Evolutionary conservation across 202 grass and related monocot species (phyloP), one percentile per base, ranked within the genome.

Genomic region (Carex sylvatica): DNA sequence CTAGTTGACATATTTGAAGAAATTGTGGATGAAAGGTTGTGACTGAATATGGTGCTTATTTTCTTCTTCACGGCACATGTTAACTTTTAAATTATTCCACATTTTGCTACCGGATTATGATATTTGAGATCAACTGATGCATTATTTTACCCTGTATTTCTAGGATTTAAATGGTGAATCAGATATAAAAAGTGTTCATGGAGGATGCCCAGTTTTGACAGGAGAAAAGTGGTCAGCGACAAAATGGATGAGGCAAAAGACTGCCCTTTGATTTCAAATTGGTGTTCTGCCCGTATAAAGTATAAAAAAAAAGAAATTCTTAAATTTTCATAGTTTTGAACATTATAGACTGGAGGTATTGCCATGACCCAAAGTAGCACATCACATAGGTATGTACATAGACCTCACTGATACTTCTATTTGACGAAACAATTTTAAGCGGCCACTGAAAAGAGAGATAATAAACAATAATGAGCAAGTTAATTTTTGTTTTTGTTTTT

Each of bases 181-280:
- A 4, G 94, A 97, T 61, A 70, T 78, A 20, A 97, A 86, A 67
- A 97, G 94, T 71, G 54, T 97, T 66, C 94, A 97, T 72, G 86
- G 90, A 51, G 92, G 94, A 76, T 97, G 94, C 63, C 64, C 90
- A 18, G 94, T 97, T 71, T 78, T 97, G 30, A 86, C 85, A 84
- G 94, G 94, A 10, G 94, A 94, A 86, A 97, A 97, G 84, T 97
- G 94, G 94, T 94, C 94, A 2, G 94, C 94, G 36, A 97, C 94
- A 55, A 97, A 94, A 88, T 97, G 94, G 94, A 94, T 97, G 94
- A 92, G 94, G 79, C 92, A 97, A 61, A 94, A 87, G 68, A 60
- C 88, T 67, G 85, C 75, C 18, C 68, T 88, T 76, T 92, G 70
- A 92, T 65, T 73, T 47, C 28, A 16, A 14, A 58, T 81, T 69